Base-by-base conservation (phyloP, 106 monocot genomes). In the Xerophyta viscosa region DNA sequence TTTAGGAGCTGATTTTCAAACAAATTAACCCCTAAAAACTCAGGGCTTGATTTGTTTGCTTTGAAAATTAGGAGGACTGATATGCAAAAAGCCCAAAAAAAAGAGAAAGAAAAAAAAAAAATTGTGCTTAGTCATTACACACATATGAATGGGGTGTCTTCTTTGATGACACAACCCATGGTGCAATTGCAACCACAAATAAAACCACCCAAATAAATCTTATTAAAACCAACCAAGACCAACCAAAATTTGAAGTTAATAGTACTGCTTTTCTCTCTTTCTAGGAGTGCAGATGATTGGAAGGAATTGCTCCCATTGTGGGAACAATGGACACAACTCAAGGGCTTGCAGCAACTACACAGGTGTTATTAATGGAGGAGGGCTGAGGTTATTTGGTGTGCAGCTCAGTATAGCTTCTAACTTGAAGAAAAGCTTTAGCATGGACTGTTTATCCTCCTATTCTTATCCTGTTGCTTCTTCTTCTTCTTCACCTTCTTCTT, bases 321-420 rank as follows among this genome's bases (percentile, higher is more conserved):
- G 74, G n/a, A 54, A 74, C 56, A 67, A 62, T 56, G 74, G 74
- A 14, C 67, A 74, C 50, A 74, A 74, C 43, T 67, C 74, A 24
- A 74, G 74, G 43, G 67, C 74, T 42, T 74, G 74, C 51, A 62
- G 31, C 43, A 57, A 20, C 15, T 23, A 42, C 23, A 58, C 42
- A 29, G 24, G 41, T 25, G 33, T 20, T 3, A 24, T n/a, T 14
- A 29, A 36, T 44, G 46, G 29, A 14, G 53, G 52, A 19, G 56
- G 55, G 22, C 14, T 66, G 55, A 74, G 49, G 62, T 61, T 74
- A 10, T 74, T 74, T 31, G 74, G 74, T 6, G 74, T 74, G 42
- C 67, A 74, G 29, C 67, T 74, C 37, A 48, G 31, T 6, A 51
- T 67, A 41, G 39, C 61, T 43, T 49, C 67, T 3, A 52, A 52